phyloP scores from a whole-genome alignment of 2,329 filamentous ascomycete species.

The Stachybotrys chlorohalonatus region DNA sequence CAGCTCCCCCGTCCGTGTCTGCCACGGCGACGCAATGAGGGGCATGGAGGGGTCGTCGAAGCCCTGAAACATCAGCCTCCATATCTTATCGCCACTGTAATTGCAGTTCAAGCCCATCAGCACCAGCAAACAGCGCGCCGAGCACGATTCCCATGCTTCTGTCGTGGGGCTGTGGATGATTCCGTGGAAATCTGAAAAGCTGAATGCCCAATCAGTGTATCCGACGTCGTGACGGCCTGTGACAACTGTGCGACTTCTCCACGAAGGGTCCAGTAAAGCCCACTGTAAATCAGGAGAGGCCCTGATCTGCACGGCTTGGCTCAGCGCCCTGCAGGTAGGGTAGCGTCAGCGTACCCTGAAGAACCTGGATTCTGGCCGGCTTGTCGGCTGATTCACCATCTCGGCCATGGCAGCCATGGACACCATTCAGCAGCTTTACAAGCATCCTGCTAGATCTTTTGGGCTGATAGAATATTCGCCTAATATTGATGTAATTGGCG shows the following conservation, averaged over 20 bases:
- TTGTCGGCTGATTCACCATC: too few species aligned
- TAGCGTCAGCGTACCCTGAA: not conserved
- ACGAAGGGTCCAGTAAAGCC: not conserved
- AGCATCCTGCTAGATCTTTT: too few species aligned
- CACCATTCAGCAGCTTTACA: too few species aligned
- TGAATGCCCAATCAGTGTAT: not conserved
- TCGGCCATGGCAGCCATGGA: too few species aligned
- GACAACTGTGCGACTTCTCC: not conserved
- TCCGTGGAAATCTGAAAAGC: too few species aligned
- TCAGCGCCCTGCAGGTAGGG: not conserved
- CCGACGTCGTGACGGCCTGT: not conserved
- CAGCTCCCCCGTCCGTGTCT: too few species aligned
- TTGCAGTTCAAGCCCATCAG: too few species aligned
- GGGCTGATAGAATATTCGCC: too few species aligned
- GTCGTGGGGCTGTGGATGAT: not conserved
- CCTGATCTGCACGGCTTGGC: not conserved
- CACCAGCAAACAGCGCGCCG: not conserved
- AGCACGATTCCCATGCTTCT: not conserved
- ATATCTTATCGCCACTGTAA: not conserved
- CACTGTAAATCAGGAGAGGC: not conserved
- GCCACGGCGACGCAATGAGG: not conserved
- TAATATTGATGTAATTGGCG: too few species aligned
- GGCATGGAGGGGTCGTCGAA: not conserved
- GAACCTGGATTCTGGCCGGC: too few species aligned
- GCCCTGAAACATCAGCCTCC: not conserved